A percentile compares a stretch with the other conserved stretches of the same genome.
Evolutionary conservation across 352 stramenopile genomes (phyloP).

Genomic region (Phytophthora fragariaefolia): DNA sequence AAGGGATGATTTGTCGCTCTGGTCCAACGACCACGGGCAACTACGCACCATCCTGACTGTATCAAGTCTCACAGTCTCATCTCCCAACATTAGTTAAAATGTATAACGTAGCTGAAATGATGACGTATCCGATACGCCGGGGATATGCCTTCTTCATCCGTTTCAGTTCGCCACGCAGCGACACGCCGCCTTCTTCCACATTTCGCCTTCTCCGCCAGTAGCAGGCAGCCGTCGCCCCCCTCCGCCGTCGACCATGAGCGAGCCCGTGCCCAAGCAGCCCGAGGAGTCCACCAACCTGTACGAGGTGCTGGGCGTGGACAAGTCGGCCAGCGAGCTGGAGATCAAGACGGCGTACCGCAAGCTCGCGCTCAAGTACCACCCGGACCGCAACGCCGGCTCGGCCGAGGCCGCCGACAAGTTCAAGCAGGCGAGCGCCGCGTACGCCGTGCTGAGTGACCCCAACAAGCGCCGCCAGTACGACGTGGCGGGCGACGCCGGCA

Average conservation of each 20-base stretch:
- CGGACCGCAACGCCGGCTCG: constrained; percentile 86
- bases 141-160: no score
- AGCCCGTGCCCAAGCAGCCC: constrained; percentile 56
- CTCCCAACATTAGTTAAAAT: no score
- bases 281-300: constrained; percentile 82
- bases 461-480: constrained; percentile 91
- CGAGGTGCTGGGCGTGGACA: constrained; percentile 90
- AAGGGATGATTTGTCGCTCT: no score
- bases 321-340: constrained; percentile 87
- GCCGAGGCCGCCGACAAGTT: constrained; percentile 84
- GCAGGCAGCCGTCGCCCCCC: background rate
- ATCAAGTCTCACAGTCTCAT: no score
- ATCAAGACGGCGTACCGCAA: constrained; percentile 92
- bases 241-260: constrained; percentile 47
- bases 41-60: no score
- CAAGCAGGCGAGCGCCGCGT: constrained; percentile 86
- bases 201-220: constrained; percentile 25
- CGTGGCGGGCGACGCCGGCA: constrained; percentile 70
- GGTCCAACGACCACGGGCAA: no score
- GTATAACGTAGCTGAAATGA: no score
- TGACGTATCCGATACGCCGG: no score
- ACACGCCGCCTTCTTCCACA: constrained; percentile 26
- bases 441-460: constrained; percentile 85
- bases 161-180: no score
- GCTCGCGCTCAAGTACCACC: constrained; percentile 91